Percentiles rank a stretch among this genome's conserved stretches.
Conservation (phyloP, 2,329 filamentous ascomycete species). For the Lojkania enalia region DNA sequence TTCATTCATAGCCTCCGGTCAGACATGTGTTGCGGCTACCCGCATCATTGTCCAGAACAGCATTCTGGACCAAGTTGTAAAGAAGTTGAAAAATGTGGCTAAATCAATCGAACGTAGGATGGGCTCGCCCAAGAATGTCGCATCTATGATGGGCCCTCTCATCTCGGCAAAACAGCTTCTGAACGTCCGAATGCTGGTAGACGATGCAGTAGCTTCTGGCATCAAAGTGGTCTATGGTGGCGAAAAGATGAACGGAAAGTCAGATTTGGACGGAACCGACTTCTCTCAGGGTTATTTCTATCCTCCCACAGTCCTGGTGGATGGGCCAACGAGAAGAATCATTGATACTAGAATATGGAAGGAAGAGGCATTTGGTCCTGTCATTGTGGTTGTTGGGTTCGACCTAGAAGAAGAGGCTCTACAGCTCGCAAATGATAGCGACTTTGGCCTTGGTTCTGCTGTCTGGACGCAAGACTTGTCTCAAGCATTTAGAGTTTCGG, state of each 20-base stretch:
- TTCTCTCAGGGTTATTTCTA: constrained; percentile 58
- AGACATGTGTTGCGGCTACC: constrained; percentile 61
- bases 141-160: constrained; percentile 66
- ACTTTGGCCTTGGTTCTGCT: constrained; percentile 56
- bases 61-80: constrained; percentile 46
- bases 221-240: constrained; percentile 54
- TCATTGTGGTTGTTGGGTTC: constrained; percentile 55
- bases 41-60: constrained; percentile 56
- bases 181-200: constrained; percentile 43
- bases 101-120: constrained; percentile 59
- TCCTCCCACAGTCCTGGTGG: constrained; percentile 49
- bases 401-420: constrained; percentile 53
- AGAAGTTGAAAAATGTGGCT: constrained; percentile 47
- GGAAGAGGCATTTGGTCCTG: constrained; percentile 58
- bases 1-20: constrained; percentile 57
- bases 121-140: constrained; percentile 59
- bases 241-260: constrained; percentile 52
- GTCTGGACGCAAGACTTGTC: constrained; percentile 56
- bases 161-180: constrained; percentile 58
- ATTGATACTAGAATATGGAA: constrained; percentile 44
- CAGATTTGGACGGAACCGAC: constrained; percentile 56
- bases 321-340: constrained; percentile 34
- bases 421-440: constrained; percentile 53
- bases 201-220: constrained; percentile 42
- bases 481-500: constrained; percentile 53